These are phyloP conservation scores for Meyerozyma smithsonii DNA, from an alignment of 1,139 yeast species.

Conservation along the genomic window DNA sequence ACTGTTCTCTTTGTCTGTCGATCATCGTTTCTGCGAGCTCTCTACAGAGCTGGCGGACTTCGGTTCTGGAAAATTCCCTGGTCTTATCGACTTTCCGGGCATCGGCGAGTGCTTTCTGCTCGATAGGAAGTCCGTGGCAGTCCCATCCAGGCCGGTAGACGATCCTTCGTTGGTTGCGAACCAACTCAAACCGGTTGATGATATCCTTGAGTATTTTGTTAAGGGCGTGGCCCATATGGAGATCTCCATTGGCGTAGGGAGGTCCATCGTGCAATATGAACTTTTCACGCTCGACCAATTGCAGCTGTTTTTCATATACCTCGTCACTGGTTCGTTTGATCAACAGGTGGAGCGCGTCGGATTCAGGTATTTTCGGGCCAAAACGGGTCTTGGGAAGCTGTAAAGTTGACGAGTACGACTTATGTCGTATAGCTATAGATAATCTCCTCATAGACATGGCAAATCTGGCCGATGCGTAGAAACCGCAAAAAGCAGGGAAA, in stretches of 20 bases:
- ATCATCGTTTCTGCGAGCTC: constrained; percentile 66
- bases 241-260: constrained; percentile 93
- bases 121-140: constrained; percentile 97
- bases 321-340: constrained; percentile 24
- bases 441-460: background rate
- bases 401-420: constrained; percentile 29
- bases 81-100: constrained; percentile 25
- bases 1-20: constrained; percentile 56
- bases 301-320: constrained; percentile 33
- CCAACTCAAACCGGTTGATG: constrained; percentile 65
- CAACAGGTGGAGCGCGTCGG: constrained; percentile 20
- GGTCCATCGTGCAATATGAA: constrained; percentile 94
- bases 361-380: constrained; percentile 39
- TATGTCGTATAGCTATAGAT: background rate
- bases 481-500: no score
- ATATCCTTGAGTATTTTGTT: constrained; percentile 88
- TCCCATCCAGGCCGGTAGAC: constrained; percentile 95
- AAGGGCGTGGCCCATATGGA: constrained; percentile 91
- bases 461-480: no score
- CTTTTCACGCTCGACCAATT: constrained; percentile 20
- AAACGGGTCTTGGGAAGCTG: constrained; percentile 38
- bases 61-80: constrained; percentile 19
- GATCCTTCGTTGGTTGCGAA: constrained; percentile 53
- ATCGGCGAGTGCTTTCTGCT: constrained; percentile 67
- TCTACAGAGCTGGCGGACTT: constrained; percentile 61